Base-by-base conservation (phyloP, 2,329 filamentous ascomycete species). In the Periconia sp. region DNA sequence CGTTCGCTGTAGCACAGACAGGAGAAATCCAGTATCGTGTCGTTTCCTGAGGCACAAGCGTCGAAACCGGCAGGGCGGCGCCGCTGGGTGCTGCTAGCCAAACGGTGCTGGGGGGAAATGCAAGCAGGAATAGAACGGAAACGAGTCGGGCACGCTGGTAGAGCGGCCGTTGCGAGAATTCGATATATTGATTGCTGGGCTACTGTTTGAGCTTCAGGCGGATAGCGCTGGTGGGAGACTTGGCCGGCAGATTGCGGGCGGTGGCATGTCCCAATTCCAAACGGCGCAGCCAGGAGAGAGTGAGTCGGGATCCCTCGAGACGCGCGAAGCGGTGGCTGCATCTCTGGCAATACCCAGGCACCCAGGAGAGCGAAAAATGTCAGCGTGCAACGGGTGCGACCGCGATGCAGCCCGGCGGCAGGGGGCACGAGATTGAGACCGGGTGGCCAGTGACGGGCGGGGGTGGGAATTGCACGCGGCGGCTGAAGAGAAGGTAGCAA, bases 291-390 rank as follows among this genome's bases (percentile, higher is more conserved):
- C n/a, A 40, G 37, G 26, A 52, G 37, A 25, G 38, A 10, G 49
- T 40, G 50, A 33, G 39, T 38, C 40, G 48, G n/a, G n/a, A n/a
- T n/a, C n/a, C n/a, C n/a, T n/a, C n/a, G n/a, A n/a, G n/a, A n/a
- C n/a, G n/a, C n/a, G n/a, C 36, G 46, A 49, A 32, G 41, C 36
- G 19, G 48, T 55, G 55, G 54, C 51, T 56, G 55, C 58, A 46
- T 30, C 40, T 52, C 46, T n/a, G n/a, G n/a, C n/a, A n/a, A n/a
- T n/a, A n/a, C n/a, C n/a, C n/a, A n/a, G n/a, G n/a, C n/a, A n/a
- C n/a, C n/a, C n/a, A n/a, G n/a, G n/a, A n/a, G n/a, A n/a, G n/a
- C n/a, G n/a, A n/a, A n/a, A n/a, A n/a, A n/a, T 41, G 49, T 51
- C 54, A 54, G 46, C 30, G 28, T 22, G 40, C 30, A 30, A 30